Base-by-base conservation (phyloP, 1,284 basidiomycete species). In the Sphaerobolus stellatus region DNA sequence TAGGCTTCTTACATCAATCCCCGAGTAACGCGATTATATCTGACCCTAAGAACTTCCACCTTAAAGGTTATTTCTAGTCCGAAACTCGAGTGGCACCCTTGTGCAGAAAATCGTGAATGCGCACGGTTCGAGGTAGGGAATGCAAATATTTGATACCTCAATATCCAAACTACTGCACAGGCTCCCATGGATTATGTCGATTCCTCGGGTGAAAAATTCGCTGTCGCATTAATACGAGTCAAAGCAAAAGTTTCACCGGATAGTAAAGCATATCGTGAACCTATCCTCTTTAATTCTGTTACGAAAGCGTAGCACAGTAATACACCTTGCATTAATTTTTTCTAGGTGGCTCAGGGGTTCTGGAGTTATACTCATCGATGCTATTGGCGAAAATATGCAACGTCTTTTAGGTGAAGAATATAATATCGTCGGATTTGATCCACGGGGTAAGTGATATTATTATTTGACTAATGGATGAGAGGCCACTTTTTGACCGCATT, bases 401-500 rank as follows among this genome's bases (percentile, higher is more conserved):
- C 46, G 56, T 1, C 57, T 78, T 34, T 45, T 80, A 14, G 79
- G 79, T 7, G 67, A 69, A 2, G 65, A 72, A 30, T 81, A 74
- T 57, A 78, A 81, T 58, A 58, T 80, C 13, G 70, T 82, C 3
- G 72, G 77, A 5, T 81, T 81, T 57, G 80, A 81, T 62, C 79
- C 79, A 2, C 63, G 70, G 61, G 65, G 66, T 63, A 7, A 25
- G 9, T 34, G 61, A 29, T 28, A 5, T 30, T n/a, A 14, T 47
- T 27, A 20, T 41, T n/a, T 11, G 22, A 28, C 50, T 27, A 20
- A 36, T 57, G 9, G 27, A 20, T 11, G 5, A 20, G 16, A 27
- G 11, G 4, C 13, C 16, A 6, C 22, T 43, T 27, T 14, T 49
- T 20, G 41, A 27, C 27, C 8, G 27, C 5, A 20, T 11, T 28